A percentile compares a stretch with the other conserved stretches of the same genome.
Evolutionary conservation across 2,329 filamentous ascomycete species (phyloP).

Genomic region (Myriosclerotinia scirpicola): DNA sequence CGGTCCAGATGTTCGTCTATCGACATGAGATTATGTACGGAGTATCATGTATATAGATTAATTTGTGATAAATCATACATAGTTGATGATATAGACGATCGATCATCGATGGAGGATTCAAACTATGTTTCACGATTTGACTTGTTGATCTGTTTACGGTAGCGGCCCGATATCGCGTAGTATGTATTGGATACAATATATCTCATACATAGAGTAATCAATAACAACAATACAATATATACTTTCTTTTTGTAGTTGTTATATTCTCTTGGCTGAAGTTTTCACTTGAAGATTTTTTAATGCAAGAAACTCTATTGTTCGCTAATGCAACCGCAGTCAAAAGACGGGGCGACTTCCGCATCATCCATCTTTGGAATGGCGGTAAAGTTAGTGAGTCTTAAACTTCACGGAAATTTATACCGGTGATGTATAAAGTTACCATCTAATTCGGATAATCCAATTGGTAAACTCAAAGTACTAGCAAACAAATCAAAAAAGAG

Average conservation of each 20-base stretch:
- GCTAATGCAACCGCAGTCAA: neutral
- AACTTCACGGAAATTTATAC: too few relatives aligned
- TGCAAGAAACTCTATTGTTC: conserved; percentile 2
- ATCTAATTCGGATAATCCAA: neutral
- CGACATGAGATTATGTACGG: neutral
- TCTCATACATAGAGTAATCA: neutral
- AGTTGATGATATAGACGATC: too few relatives aligned
- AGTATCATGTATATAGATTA: neutral
- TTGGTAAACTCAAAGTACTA: neutral
- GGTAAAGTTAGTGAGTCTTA: too few relatives aligned
- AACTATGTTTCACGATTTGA: neutral
- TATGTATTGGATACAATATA: too few relatives aligned
- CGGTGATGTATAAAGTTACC: neutral
- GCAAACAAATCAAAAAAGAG: neutral
- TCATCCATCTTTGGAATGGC: neutral
- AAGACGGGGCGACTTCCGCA: neutral
- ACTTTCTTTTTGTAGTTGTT: neutral
- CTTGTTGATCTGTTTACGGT: too few relatives aligned
- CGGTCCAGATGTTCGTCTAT: conserved; percentile 8
- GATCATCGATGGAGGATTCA: neutral
- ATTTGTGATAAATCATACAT: too few relatives aligned
- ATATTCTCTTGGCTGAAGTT: neutral
- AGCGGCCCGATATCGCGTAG: neutral
- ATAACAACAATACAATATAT: neutral
- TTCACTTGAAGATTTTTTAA: neutral